phyloP scores from a whole-genome alignment of 2,329 filamentous ascomycete species.

The Aphanoascus verrucosus region DNA sequence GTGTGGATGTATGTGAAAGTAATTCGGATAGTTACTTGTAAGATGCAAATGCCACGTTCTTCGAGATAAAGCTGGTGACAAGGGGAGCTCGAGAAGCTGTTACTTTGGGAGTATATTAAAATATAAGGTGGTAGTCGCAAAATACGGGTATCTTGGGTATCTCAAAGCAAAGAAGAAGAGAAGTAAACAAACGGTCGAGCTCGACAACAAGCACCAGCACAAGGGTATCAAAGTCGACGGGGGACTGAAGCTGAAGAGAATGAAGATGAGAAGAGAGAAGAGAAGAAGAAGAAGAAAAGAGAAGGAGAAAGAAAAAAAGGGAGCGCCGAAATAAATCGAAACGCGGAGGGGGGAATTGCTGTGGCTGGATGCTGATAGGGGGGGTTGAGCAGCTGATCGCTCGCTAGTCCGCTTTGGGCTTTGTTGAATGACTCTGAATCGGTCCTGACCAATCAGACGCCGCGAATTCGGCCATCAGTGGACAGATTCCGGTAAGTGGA shows the following conservation, averaged over 20 bases:
- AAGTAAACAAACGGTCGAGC: conserved; percentile 18
- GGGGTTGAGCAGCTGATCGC: conserved; percentile 7
- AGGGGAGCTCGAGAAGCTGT: background rate
- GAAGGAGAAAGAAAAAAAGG: conserved; percentile 18
- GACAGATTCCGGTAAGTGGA: conserved; percentile 1
- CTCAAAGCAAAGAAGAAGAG: conserved; percentile 26
- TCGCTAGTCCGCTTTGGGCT: conserved; percentile 1
- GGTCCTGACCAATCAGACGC: background rate
- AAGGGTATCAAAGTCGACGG: conserved; percentile 29
- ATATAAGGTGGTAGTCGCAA: conserved; percentile 7
- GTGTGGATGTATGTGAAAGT: conserved; percentile 29
- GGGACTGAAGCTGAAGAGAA: conserved; percentile 18
- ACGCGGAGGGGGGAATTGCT: conserved; percentile 14
- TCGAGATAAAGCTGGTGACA: background rate
- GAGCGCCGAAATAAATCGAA: conserved; percentile 18
- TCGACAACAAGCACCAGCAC: conserved; percentile 26
- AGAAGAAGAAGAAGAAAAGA: conserved; percentile 19
- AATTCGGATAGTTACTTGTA: conserved; percentile 14
- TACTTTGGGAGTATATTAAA: conserved; percentile 7
- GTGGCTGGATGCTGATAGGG: conserved; percentile 2
- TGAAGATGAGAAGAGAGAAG: conserved; percentile 17
- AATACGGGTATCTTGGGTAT: conserved; percentile 22
- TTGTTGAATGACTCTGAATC: background rate
- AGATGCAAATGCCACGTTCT: no score
- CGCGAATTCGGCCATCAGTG: background rate